phyloP scores from a whole-genome alignment of 164 flowering plant species.

The Chimonanthus praecox region DNA sequence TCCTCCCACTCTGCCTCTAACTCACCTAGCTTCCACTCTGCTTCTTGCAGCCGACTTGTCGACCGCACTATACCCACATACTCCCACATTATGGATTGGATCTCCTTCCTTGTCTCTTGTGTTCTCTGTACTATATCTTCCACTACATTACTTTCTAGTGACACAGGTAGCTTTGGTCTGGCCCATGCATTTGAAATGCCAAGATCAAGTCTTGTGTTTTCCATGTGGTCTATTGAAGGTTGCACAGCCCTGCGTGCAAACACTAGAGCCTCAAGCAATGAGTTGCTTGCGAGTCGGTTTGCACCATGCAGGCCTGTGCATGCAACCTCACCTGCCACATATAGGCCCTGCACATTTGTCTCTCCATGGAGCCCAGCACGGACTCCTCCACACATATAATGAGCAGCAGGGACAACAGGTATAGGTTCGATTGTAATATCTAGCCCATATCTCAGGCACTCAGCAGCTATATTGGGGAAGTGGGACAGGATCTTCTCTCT shows the following conservation, averaged over 20 bases:
- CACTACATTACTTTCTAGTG: conserved; percentile 33
- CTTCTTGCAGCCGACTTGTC: conserved; percentile 54
- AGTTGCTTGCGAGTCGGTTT: conserved; percentile 92
- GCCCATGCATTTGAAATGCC: conserved; percentile 47
- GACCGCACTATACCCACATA: conserved; percentile 90
- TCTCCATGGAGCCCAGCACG: conserved; percentile 95
- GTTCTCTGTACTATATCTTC: conserved; percentile 39
- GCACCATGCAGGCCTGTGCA: conserved; percentile 99
- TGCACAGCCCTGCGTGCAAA: conserved; percentile 84
- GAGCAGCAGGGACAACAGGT: conserved; percentile 98
- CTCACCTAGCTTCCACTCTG: conserved; percentile 62
- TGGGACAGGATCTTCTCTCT: conserved; percentile 71
- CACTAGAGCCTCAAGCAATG: conserved; percentile 91
- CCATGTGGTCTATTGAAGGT: conserved; percentile 79
- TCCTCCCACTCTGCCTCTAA: conserved; percentile 82
- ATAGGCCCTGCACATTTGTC: conserved; percentile 76
- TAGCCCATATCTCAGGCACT: conserved; percentile 76
- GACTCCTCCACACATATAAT: conserved; percentile 99
- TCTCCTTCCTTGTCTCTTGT: conserved; percentile 44
- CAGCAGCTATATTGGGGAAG: conserved; percentile 96
- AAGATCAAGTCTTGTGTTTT: conserved; percentile 21
- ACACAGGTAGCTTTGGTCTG: conserved; percentile 47
- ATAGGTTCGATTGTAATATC: conserved; percentile 87
- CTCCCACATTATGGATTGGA: conserved; percentile 85
- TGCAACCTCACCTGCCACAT: conserved; percentile 98